A percentile compares a stretch with the other conserved stretches of the same genome.
phyloP scores from a whole-genome alignment of 2,329 filamentous ascomycete species.

The Cadophora sp. region DNA sequence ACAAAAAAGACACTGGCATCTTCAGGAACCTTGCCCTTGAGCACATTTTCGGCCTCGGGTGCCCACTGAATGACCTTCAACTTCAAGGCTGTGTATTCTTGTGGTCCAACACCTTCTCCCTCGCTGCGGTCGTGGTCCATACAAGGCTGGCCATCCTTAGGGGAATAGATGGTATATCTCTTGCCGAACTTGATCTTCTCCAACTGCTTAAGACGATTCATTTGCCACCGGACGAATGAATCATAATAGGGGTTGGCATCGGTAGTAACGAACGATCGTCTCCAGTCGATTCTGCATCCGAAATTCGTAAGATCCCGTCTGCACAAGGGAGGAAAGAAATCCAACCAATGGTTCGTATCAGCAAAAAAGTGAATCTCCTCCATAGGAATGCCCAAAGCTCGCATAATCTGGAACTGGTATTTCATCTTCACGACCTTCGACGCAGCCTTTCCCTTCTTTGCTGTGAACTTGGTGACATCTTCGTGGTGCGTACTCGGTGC shows the following conservation, averaged over 20 bases:
- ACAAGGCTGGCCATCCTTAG: conserved; percentile 87
- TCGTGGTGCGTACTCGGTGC: conserved; percentile 74
- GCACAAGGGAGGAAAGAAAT: conserved; percentile 87
- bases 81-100: conserved; percentile 94
- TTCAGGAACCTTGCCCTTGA: conserved; percentile 80
- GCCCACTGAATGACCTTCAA: conserved; percentile 91
- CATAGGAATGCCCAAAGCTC: conserved; percentile 83
- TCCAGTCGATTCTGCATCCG: conserved; percentile 90
- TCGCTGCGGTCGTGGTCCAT: conserved; percentile 86
- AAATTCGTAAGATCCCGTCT: conserved; percentile 82
- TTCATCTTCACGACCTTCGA: conserved; percentile 92
- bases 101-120: conserved; percentile 82
- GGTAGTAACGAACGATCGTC: conserved; percentile 90
- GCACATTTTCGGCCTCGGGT: conserved; percentile 70
- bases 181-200: conserved; percentile 94
- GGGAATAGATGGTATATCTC: conserved; percentile 91
- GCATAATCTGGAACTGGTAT: conserved; percentile 96
- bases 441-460: conserved; percentile 90
- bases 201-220: conserved; percentile 87
- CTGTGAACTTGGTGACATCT: conserved; percentile 89
- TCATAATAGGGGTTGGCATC: conserved; percentile 98
- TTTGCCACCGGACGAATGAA: conserved; percentile 95
- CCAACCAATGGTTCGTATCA: conserved; percentile 89
- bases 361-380: conserved; percentile 94
- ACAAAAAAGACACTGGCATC: conserved; percentile 86